These are phyloP conservation scores for Neolentinus lepideus DNA, from an alignment of 1,284 basidiomycete genomes.

Conservation along the genomic window DNA sequence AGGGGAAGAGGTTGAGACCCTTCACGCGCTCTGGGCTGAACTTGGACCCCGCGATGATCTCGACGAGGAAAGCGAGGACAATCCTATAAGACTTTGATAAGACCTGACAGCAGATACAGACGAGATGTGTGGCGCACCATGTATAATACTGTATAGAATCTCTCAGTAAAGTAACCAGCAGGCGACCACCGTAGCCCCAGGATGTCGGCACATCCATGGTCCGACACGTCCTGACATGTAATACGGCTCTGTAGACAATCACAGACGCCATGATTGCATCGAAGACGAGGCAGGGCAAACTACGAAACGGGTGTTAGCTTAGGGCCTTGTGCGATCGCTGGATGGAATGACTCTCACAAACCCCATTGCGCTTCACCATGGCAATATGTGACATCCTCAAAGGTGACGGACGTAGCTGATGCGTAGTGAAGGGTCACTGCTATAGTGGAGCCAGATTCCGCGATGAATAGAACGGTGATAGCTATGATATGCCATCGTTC, in stretches of 20 bases:
- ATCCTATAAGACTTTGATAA: neutral
- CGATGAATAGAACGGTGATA: neutral
- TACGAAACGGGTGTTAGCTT: neutral
- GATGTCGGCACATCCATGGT: neutral
- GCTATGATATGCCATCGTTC: neutral
- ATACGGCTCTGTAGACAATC: neutral
- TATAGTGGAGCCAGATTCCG: neutral
- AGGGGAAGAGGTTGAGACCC: neutral
- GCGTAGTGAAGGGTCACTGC: no score
- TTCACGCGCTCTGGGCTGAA: neutral
- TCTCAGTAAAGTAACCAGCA: neutral
- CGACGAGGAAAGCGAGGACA: neutral
- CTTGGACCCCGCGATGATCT: neutral
- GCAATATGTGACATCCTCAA: no score
- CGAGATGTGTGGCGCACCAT: neutral
- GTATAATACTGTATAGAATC: neutral
- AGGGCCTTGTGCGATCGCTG: neutral
- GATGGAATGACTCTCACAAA: neutral
- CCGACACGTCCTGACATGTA: neutral
- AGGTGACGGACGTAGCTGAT: no score
- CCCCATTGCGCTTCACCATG: neutral
- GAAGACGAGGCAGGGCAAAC: neutral
- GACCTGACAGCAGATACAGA: neutral
- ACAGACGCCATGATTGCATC: neutral
- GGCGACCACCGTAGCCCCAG: neutral